Evolutionary conservation across 148 eudicot species (phyloP), one percentile per base, ranked within the genome.

Genomic region (Nepenthes gracilis): DNA sequence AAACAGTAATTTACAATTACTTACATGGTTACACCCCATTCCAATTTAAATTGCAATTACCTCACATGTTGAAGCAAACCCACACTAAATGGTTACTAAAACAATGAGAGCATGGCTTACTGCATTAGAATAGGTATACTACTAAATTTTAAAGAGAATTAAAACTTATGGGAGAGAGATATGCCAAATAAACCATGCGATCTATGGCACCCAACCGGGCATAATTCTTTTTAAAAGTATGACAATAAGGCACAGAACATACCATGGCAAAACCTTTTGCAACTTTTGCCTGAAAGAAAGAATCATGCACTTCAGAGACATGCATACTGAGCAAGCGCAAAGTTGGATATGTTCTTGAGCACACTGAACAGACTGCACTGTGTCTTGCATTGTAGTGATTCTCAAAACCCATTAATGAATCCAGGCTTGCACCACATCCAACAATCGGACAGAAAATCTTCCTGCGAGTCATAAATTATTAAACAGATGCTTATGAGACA

Each of bases 261-360:
- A 93, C 98, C 98, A 86, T 79, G 47, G 85, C 64, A 77, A 36
- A 82, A 47, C 96, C 98, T 62, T 95, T 82, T 2, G 98, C 91
- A 61, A 79, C 98, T 78, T 93, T 93, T 63, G 98, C 95, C 72
- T 88, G 86, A 61, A 93, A 88, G 77, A 88, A 93, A 43, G 96
- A 93, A 72, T 86, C 98, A 57, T 93, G 98, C 38, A 68, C 83
- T 80, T 93, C 98, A 65, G 98, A 86, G 12, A 93, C 86, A 61
- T 93, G 98, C 58, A 88, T 86, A 75, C 96, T 76, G 63, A 93
- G 98, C 73, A 93, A 64, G 62, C 85, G 96, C 33, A 88, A 80
- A 43, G 98, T 93, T 9, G 98, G 96, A 70, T 82, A 93, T 47
- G 83, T 94, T 74, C 88, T 79, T n/a, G 84, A 82, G 76, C 98